Evolutionary conservation across 164 flowering plant species (phyloP), one percentile per base, ranked within the genome.

Genomic region (Macadamia tetraphylla): DNA sequence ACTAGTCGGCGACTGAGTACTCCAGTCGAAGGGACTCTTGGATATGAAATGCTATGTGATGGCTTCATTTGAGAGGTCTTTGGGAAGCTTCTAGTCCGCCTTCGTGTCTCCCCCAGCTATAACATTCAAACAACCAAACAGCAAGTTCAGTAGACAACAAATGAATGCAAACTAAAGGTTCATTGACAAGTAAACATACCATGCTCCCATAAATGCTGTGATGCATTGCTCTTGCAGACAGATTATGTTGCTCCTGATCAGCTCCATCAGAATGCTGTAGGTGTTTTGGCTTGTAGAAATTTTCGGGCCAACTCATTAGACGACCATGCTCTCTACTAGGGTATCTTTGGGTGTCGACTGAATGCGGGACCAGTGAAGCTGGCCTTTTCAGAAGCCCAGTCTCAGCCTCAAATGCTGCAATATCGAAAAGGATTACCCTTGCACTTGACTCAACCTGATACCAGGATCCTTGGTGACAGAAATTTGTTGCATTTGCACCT

Each of bases 281-380:
- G 13, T 71, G 76, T 40, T 64, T 75, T 32, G 78, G 72, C 68
- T 70, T 79, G 81, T 64, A 69, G 67, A 80, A 69, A 51, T 72
- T 72, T 66, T 91, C 91, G 9, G 97, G 96, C 92, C 96, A 94
- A 78, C 93, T 88, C 94, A 91, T 80, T 23, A 91, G 83, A 68
- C 87, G 86, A 61, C 80, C 58, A 49, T 84, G 92, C 70, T 93
- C 95, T 74, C 80, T 77, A 70, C 73, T 81, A 46, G 71, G 73
- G 43, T 81, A 60, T 73, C 81, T 78, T 43, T 82, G 72, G 58
- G 78, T 87, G 65, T 91, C 91, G 64, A 42, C 75, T 13, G 86
- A 69, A 65, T 73, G 84, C 10, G 83, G 73, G 49, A 84, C 6
- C 60, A 78, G 72, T 12, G 90, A 89, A 35, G 90, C 73, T 29